Base-by-base conservation (phyloP, 441 rosid genomes). In the Kokia cookei region DNA sequence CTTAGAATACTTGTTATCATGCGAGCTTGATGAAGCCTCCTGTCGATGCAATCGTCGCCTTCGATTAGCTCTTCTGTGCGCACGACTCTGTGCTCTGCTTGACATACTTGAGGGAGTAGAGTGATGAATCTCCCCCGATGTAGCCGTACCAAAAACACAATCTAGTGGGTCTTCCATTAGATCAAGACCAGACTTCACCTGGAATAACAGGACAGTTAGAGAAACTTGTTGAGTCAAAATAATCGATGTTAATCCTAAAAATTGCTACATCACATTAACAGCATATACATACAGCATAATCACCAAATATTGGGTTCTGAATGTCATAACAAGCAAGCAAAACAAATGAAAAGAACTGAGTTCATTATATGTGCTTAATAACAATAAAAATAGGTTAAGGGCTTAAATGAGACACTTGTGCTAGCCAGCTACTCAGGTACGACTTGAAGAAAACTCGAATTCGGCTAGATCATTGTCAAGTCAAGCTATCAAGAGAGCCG, bases 111-210 rank as follows among this genome's bases (percentile, higher is more conserved):
- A 68, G 37, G 75, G 19, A 32, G 40, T 59, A 3, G 75, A 75
- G 47, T 72, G 85, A 65, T 69, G 76, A 63, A 81, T 81, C 82
- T 80, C 91, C 73, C 86, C 90, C 54, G 62, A 29, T 29, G 78
- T 72, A 65, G 77, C 48, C 15, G 53, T 42, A 66, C 92, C 91
- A 81, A 91, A 87, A 58, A 91, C 77, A 73, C 79, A 68, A 58
- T 83, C 92, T 59, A 89, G 76, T 9, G 92, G 93, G 69, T 89
- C 92, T 73, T 77, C 88, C 82, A 76, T 77, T 47, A 76, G 29
- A 53, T 82, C 83, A 45, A 63, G 76, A 47, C 60, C 74, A 47
- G 65, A 65, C 64, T 69, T 82, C 64, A 80, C 82, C 92, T 90
- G 59, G 73, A 76, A 70, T 24, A 69, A 73, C 29, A 77, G 51